Evolutionary conservation across 2,329 filamentous ascomycete species (phyloP).

Genomic region (Diaporthe sp.): DNA sequence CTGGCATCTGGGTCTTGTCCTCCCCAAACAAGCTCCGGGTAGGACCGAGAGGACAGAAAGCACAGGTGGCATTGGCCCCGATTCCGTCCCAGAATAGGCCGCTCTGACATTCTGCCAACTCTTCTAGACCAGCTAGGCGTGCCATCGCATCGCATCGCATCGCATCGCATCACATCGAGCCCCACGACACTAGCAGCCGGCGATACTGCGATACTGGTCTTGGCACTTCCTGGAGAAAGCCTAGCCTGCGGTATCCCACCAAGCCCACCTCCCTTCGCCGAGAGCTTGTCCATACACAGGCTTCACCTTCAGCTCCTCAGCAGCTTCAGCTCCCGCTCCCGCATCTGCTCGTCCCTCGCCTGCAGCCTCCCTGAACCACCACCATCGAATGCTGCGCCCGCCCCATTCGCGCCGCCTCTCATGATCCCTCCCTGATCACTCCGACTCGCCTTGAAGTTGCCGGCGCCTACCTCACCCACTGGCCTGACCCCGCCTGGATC

Average conservation of each 20-base stretch:
- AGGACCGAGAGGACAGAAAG: slow-evolving; percentile 15
- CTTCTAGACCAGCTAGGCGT: slow-evolving; percentile 3
- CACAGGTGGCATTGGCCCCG: slow-evolving; percentile 8
- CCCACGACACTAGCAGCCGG: slow-evolving; percentile 14
- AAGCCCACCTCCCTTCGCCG: slow-evolving; percentile 2
- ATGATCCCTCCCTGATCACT: slow-evolving; percentile 10
- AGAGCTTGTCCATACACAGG: neutral
- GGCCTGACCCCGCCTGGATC: slow-evolving; percentile 5
- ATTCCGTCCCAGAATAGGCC: slow-evolving; percentile 11
- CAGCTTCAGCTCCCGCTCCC: neutral
- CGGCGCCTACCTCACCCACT: neutral
- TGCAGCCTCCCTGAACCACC: neutral
- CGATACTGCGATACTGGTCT: slow-evolving; percentile 15
- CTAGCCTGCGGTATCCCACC: neutral
- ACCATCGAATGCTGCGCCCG: slow-evolving; percentile 27
- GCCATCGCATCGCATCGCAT: neutral
- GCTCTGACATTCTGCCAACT: slow-evolving; percentile 9
- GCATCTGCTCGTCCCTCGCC: neutral
- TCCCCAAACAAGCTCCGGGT: neutral
- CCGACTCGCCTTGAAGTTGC: neutral
- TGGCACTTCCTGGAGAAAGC: slow-evolving; percentile 19
- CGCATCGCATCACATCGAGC: neutral
- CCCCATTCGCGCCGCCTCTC: slow-evolving; percentile 13
- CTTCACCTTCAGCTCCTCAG: neutral
- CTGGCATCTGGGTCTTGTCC: neutral